A percentile compares a stretch with the other conserved stretches of the same genome.
Evolutionary conservation across 768 basidiomycete genomes (phyloP).

Genomic region (Leccinum ochraceum): DNA sequence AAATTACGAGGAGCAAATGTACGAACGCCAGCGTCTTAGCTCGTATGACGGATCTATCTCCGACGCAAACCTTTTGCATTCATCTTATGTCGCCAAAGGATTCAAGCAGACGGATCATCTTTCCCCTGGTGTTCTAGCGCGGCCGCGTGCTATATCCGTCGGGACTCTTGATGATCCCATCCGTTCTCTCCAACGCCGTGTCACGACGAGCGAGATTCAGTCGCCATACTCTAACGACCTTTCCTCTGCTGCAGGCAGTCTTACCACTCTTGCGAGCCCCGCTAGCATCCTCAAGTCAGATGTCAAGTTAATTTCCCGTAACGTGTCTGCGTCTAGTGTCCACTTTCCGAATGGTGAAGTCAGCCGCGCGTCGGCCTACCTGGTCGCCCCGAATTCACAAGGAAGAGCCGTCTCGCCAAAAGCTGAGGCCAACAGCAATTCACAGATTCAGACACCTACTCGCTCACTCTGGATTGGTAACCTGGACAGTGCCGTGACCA

Average conservation of each 20-base stretch:
- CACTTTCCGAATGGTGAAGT: conserved; percentile 71
- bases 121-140: conserved; percentile 40
- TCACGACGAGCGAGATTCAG: conserved; percentile 57
- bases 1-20: conserved; percentile 46
- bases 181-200: conserved; percentile 67
- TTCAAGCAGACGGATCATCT: conserved; percentile 78
- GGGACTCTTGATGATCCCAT: conserved; percentile 81
- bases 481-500: conserved; percentile 90
- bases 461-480: conserved; percentile 99
- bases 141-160: conserved; percentile 88
- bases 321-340: conserved; percentile 48
- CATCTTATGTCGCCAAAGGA: conserved; percentile 67
- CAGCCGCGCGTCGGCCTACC: conserved; percentile 62
- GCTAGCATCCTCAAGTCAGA: conserved; percentile 60
- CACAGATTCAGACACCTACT: conserved; percentile 89
- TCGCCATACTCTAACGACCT: conserved; percentile 59
- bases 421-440: conserved; percentile 59
- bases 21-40: conserved; percentile 58
- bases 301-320: conserved; percentile 48
- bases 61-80: conserved; percentile 53
- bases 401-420: conserved; percentile 85
- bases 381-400: conserved; percentile 65
- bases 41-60: conserved; percentile 58
- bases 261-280: conserved; percentile 29
- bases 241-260: conserved; percentile 37